Base-by-base conservation (phyloP, 2,329 filamentous ascomycete species). In the Tolypocladium paradoxum region DNA sequence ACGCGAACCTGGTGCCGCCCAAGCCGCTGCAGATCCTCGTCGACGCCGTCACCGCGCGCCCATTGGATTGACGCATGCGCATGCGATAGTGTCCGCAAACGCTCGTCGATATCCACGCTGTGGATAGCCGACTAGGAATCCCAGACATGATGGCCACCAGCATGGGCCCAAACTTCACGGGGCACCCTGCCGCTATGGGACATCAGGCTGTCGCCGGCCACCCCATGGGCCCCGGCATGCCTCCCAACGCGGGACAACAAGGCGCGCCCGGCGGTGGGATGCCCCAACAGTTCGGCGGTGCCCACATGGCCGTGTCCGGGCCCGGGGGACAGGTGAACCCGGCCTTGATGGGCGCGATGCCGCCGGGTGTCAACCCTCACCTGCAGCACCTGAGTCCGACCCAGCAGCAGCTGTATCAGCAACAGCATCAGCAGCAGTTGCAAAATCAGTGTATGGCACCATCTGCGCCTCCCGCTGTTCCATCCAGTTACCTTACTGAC, bases 341-440 rank as follows among this genome's bases (percentile, higher is more conserved):
- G 62, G 81, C 83, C 53, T 81, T 90, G 77, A 89, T 91, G 85
- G 80, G 74, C 58, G 84, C 80, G 54, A 88, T 91, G 82, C 85
- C 86, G 57, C 85, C 84, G 33, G 82, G 85, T 56, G 77, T 76
- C 58, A 78, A 75, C 52, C 81, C 81, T 54, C 86, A 89, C 20
- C 71, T 90, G 61, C 84, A 85, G 64, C 87, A 91, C 65, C 67
- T 90, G 52, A 87, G 76, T 63, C 84, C 85, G 43, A 76, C 72
- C 51, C 76, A 78, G 62, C 72, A 73, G 55, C 79, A 82, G 58
- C 71, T 83, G 65, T 76, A 83, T 55, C 81, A 80, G 53, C 79
- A 81, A 53, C 74, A 76, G 47, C 73, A 77, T 50, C 60, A 62
- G 50, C 68, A 70, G 37, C 60, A 66, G 53, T 59, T 68, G 50